Evolutionary conservation across 306 rosid species (phyloP).

Genomic region (Fragaria nilgerrensis): DNA sequence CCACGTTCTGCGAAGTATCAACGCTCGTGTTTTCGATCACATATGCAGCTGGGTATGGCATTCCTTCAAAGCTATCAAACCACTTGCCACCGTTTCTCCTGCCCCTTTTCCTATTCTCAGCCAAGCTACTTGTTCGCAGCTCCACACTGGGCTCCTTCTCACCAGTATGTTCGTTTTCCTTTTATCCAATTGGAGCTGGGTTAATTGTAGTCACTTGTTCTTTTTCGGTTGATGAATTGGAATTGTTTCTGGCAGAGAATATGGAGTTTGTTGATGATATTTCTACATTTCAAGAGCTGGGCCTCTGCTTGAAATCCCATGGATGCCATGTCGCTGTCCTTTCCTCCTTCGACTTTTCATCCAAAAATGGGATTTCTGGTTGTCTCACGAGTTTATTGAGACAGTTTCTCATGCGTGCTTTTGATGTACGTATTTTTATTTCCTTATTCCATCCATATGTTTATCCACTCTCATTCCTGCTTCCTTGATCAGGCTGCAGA

Average conservation of each 20-base stretch:
- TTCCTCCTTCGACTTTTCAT: conserved; percentile 65
- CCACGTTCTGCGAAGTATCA: conserved; percentile 61
- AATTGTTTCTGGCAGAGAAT: conserved; percentile 58
- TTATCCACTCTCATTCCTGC: conserved; percentile 9
- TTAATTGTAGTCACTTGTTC: background rate
- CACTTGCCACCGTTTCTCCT: conserved; percentile 44
- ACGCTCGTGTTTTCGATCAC: conserved; percentile 50
- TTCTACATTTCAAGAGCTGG: conserved; percentile 78
- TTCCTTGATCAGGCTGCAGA: conserved; percentile 65
- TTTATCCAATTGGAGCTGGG: background rate
- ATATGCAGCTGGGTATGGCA: conserved; percentile 65
- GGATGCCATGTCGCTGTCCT: conserved; percentile 83
- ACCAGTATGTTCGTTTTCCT: conserved; percentile 51
- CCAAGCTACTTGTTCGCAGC: conserved; percentile 37
- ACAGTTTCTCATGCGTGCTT: conserved; percentile 49
- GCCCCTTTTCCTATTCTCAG: conserved; percentile 61
- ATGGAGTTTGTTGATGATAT: conserved; percentile 89
- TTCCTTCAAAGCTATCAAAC: conserved; percentile 50
- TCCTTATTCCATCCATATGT: background rate
- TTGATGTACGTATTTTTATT: conserved; percentile 49
- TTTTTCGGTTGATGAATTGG: conserved; percentile 17
- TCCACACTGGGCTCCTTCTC: conserved; percentile 66
- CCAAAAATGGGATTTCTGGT: conserved; percentile 80
- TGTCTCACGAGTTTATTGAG: conserved; percentile 73
- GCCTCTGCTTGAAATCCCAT: conserved; percentile 64